Conservation (phyloP, 1,139 yeast species). For the Pneumocystis sp. region DNA sequence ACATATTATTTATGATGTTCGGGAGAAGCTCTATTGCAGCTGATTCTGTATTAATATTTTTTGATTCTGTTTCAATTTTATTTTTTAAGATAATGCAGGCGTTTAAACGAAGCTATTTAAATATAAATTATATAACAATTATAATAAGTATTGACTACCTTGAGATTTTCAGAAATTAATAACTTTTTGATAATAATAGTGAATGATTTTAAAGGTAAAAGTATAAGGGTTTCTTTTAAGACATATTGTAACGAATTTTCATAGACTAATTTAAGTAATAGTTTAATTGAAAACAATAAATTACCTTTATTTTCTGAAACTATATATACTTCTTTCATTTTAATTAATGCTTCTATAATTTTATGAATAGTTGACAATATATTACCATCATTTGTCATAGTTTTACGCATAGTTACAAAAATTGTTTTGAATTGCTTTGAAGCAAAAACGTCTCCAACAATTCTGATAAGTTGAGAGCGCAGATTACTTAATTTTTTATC, state of each 20-base stretch:
- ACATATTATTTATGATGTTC: not conserved
- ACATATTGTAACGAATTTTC: conserved; percentile 2
- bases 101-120: not conserved
- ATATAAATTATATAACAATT: not conserved
- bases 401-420: not conserved
- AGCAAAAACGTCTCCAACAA: not conserved
- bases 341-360: not conserved
- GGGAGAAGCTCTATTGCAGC: not conserved
- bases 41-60: not conserved
- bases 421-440: not conserved
- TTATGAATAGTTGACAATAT: not conserved
- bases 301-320: not conserved
- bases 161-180: not conserved
- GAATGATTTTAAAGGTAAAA: conserved; percentile 6
- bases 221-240: conserved; percentile 8
- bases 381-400: not conserved
- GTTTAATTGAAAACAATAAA: not conserved
- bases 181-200: conserved; percentile 1
- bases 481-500: not conserved
- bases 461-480: not conserved
- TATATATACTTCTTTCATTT: not conserved
- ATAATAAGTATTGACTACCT: not conserved
- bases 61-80: not conserved
- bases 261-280: not conserved
- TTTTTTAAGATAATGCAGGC: not conserved